Evolutionary conservation across 768 basidiomycete genomes (phyloP), one percentile per base, ranked within the genome.

Genomic region (Suillus clintonianus): DNA sequence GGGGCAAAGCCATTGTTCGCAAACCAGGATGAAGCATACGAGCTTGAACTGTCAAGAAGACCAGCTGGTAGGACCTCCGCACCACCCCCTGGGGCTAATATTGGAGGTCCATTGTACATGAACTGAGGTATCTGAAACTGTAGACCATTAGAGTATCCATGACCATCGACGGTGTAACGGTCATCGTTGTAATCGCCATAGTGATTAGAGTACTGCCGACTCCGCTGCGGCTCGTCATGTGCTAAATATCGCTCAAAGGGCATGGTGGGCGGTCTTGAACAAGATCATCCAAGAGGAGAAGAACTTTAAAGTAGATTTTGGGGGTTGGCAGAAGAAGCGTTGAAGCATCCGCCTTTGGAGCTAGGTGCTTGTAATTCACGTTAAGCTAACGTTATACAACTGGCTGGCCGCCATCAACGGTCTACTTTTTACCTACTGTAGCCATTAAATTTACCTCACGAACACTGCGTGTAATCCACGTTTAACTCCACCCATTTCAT

Each of bases 21-120:
- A 63, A 85, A 81, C 88, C 88, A 90, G 4, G 79, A 69, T 8
- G 81, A 75, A 42, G 78, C 74, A 22, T 74, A 59, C 11, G 71
- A 72, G 72, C 50, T 67, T 19, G 72, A 59, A 24, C 59, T 67
- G 51, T 67, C 71, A 24, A 72, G 68, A 62, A 82, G 74, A 43
- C 81, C 81, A 4, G 78, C 76, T 13, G 88, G 85, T n/a, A 91
- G 71, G 15, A 89, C 86, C 74, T 92, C 91, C 11, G 88, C 90
- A 41, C 91, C 90, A 27, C 90, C 90, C 24, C 89, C 90, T 2
- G 82, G 85, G 2, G 88, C 88, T 24, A 92, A 81, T 2, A 83
- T 82, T 32, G 90, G 88, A 0, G 83, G 79, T 4, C 82, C 82
- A 64, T 75, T 75, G 68, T 85, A 78, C 76, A 91, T 83, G 72